Evolutionary conservation across 78 protist genomes (phyloP), one percentile per base, ranked within the genome.

Genomic region (Polysphondylium violaceum): DNA sequence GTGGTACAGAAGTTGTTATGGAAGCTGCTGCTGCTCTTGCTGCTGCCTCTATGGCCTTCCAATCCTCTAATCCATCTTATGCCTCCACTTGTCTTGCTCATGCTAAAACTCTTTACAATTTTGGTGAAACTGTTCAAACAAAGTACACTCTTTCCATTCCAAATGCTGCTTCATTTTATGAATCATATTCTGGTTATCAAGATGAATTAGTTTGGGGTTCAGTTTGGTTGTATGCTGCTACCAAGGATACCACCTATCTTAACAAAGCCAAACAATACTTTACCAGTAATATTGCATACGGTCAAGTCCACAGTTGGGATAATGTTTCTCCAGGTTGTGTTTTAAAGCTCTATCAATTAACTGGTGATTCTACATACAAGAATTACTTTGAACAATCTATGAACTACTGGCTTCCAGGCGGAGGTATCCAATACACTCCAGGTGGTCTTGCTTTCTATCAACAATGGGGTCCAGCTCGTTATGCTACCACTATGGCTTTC

Each of bases 171-270:
- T 43, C 56, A 19, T 75, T 74, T 44, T 86, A 75, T 31, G 36
- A 71, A 16, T 75, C 85, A 36, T 71, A 74, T 63, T 68, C 61
- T 2, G 67, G 77, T 2, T 86, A 71, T 55, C 33, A 68, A 31
- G 92, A 86, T 71, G 92, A 86, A 40, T 31, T 86, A 0, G 92
- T 86, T 53, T 86, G 92, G 92, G 92, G 74, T 38, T 25, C 72
- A 2, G 19, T 56, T 25, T 86, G 92, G 92, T 23, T 86, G 74
- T 74, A 74, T 25, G 64, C 63, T 38, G 92, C 92, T 16, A 86
- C 92, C 9, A 50, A 47, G 11, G 47, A 33, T 16, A 25, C 33
- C 0, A 40, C 68, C 23, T 86, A 86, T 27, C 27, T 86, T 38
- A 71, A 25, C 9, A 71, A 16, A 25, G 92, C 86, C 0, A 38